A percentile compares a stretch with the other conserved stretches of the same genome.
Evolutionary conservation across 805 yeast genomes (phyloP).

Genomic region (Scheffersomyces coipomensis): DNA sequence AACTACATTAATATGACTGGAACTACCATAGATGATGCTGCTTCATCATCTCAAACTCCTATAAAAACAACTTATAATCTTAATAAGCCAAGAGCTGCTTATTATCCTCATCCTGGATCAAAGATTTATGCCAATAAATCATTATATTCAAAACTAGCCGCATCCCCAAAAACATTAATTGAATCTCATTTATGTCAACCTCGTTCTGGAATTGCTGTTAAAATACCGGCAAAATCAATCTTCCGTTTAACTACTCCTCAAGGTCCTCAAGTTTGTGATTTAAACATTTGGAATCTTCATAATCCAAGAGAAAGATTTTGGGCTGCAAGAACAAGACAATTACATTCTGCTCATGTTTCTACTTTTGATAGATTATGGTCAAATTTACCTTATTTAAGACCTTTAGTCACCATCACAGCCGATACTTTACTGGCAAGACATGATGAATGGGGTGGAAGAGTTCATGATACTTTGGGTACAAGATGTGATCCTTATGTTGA

Average conservation of each 20-base stretch:
- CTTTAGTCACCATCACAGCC: conserved; percentile 60
- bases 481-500: conserved; percentile 72
- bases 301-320: conserved; percentile 65
- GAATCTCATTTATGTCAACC: conserved; percentile 47
- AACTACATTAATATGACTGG: too few species aligned
- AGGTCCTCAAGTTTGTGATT: conserved; percentile 72
- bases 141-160: conserved; percentile 46
- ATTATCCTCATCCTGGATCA: conserved; percentile 54
- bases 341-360: conserved; percentile 62
- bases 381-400: conserved; percentile 62
- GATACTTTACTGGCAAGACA: conserved; percentile 56
- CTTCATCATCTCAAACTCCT: conserved; percentile 29
- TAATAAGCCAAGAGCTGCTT: conserved; percentile 53
- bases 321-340: conserved; percentile 69
- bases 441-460: conserved; percentile 65
- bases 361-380: conserved; percentile 66
- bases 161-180: conserved; percentile 41
- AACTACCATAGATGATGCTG: too few species aligned
- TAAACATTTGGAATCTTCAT: conserved; percentile 61
- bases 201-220: conserved; percentile 60
- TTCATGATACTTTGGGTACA: conserved; percentile 66
- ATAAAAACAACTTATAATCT: conserved; percentile 31
- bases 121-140: conserved; percentile 50
- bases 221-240: conserved; percentile 58
- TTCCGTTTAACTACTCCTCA: conserved; percentile 63